Percentiles rank a stretch among this genome's conserved stretches.
phyloP scores from a whole-genome alignment of 1,284 basidiomycete genomes.

The Trichosporon asahii region DNA sequence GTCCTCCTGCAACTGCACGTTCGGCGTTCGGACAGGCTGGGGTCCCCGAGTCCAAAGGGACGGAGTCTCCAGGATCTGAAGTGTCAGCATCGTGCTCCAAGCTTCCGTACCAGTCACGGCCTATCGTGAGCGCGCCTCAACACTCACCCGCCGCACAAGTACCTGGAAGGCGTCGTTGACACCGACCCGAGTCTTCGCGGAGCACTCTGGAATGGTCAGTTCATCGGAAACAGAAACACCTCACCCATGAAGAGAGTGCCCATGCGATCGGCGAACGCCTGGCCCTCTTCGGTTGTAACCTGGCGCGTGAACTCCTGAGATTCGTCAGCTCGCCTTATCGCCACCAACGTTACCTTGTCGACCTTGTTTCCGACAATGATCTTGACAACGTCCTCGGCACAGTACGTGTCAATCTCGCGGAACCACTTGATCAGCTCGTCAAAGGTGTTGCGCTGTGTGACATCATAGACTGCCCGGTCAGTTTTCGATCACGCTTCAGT shows the following conservation, averaged over 20 bases:
- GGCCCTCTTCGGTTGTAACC: constrained; percentile 74
- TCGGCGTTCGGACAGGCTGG: constrained; percentile 19
- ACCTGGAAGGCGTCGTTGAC: constrained; percentile 77
- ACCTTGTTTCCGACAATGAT: constrained; percentile 93
- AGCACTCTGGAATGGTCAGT: constrained; percentile 47
- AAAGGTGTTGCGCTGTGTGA: constrained; percentile 83
- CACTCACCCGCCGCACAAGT: constrained; percentile 63
- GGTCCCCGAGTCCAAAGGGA: constrained; percentile 40
- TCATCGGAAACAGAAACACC: constrained; percentile 73
- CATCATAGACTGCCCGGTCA: constrained; percentile 72
- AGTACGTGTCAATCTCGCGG: constrained; percentile 90
- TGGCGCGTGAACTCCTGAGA: constrained; percentile 63
- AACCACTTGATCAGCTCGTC: constrained; percentile 91
- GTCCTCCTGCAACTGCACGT: constrained; percentile 23
- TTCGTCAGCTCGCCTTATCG: background rate
- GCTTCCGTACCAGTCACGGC: no score
- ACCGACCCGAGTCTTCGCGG: constrained; percentile 79
- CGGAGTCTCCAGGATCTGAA: constrained; percentile 51
- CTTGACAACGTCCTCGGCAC: constrained; percentile 81
- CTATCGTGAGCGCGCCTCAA: no score
- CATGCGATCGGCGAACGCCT: constrained; percentile 75
- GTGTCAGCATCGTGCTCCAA: background rate
- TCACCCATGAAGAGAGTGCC: constrained; percentile 81
- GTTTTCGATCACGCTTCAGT: background rate
- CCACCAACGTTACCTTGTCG: constrained; percentile 66